These are phyloP conservation scores for Trypethelium eluteriae DNA, from an alignment of 495 filamentous ascomycete genomes.

Conservation along the genomic window DNA sequence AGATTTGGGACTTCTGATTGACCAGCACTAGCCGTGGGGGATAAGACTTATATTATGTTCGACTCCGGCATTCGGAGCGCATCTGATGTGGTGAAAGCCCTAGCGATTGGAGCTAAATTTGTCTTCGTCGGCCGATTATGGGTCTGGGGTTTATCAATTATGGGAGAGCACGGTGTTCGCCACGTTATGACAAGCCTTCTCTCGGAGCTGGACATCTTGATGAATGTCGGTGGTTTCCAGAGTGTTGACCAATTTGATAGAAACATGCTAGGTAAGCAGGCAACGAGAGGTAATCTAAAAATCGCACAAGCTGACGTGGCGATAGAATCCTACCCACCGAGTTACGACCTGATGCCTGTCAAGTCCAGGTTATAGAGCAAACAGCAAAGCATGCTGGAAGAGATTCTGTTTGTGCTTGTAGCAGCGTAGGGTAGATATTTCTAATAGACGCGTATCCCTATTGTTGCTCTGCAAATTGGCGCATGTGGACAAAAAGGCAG, in stretches of 20 bases:
- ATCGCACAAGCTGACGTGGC: constrained; percentile 11
- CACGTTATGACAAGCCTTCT: constrained; percentile 60
- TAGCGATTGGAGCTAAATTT: constrained; percentile 57
- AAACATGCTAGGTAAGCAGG: constrained; percentile 29
- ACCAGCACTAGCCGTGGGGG: constrained; percentile 37
- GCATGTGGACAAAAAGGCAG: too few species aligned
- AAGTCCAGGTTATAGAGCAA: constrained; percentile 31
- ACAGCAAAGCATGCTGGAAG: neutral
- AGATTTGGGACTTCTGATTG: neutral
- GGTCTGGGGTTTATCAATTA: constrained; percentile 55
- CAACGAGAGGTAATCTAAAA: constrained; percentile 23
- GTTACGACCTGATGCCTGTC: constrained; percentile 40
- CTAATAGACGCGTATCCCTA: neutral
- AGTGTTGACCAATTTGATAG: constrained; percentile 46
- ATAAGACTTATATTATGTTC: constrained; percentile 51
- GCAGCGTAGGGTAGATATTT: neutral
- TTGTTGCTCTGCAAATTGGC: too few species aligned
- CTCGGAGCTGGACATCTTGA: constrained; percentile 59
- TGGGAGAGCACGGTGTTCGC: constrained; percentile 52
- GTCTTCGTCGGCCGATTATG: constrained; percentile 56
- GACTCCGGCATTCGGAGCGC: constrained; percentile 54
- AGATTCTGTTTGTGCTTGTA: neutral
- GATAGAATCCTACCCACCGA: constrained; percentile 39
- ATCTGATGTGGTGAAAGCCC: constrained; percentile 54
- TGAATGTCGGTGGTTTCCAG: constrained; percentile 57